A percentile compares a stretch with the other conserved stretches of the same genome.
Conservation (phyloP, 108 stramenopile genomes). For the Asterionellopsis glacialis region DNA sequence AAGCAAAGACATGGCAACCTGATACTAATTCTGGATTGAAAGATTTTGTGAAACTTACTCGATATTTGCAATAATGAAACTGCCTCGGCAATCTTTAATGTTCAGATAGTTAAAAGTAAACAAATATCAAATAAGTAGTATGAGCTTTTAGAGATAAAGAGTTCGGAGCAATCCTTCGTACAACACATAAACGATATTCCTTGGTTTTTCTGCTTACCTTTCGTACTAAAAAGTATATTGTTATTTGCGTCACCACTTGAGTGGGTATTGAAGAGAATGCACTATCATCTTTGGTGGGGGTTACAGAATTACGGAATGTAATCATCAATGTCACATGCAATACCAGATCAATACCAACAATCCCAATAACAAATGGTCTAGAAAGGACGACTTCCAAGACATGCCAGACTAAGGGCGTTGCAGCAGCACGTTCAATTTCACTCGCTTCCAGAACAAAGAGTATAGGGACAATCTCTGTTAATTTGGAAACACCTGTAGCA, state of each 20-base stretch:
- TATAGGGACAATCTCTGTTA: constrained; percentile 14
- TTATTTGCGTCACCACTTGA: background rate
- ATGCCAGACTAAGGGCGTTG: constrained; percentile 18
- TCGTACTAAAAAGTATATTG: constrained; percentile 3
- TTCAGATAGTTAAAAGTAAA: no score
- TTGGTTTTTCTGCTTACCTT: background rate
- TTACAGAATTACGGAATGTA: constrained; percentile 5
- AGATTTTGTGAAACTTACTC: background rate
- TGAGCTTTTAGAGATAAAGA: no score
- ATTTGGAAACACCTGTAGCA: background rate
- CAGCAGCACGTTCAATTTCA: constrained; percentile 16
- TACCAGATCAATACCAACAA: constrained; percentile 17
- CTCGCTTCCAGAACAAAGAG: constrained; percentile 13
- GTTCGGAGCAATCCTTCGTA: no score
- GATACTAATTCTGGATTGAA: no score
- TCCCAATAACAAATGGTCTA: constrained; percentile 26
- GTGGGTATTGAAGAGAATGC: no score
- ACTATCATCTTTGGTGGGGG: background rate
- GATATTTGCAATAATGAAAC: constrained; percentile 18
- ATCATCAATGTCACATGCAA: constrained; percentile 27
- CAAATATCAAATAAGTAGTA: no score
- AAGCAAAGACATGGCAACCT: no score
- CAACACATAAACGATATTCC: no score
- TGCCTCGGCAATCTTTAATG: constrained; percentile 1
- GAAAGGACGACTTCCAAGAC: constrained; percentile 13